Evolutionary conservation across 306 rosid genomes (phyloP).

Genomic region (Carpinus fangiana): DNA sequence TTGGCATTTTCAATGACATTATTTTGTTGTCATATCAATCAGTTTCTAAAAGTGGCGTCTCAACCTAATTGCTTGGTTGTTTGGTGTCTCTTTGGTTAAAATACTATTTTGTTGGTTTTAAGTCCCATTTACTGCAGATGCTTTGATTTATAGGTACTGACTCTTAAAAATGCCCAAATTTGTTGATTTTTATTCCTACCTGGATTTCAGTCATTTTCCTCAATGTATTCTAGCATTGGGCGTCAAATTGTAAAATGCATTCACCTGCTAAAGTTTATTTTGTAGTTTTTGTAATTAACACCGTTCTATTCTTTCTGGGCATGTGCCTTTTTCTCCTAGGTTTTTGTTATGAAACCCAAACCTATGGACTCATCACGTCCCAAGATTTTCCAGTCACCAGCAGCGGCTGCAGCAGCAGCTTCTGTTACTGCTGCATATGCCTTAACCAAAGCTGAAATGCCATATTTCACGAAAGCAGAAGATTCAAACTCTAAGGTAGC

Average conservation of each 20-base stretch:
- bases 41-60: no score
- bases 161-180: background rate
- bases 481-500: slow-evolving; percentile 44
- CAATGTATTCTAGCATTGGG: background rate
- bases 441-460: slow-evolving; percentile 70
- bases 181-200: background rate
- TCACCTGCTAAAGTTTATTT: background rate
- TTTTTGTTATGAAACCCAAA: slow-evolving; percentile 86
- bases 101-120: background rate
- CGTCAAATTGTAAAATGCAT: background rate
- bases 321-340: slow-evolving; percentile 43
- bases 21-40: no score
- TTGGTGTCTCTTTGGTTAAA: no score
- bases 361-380: slow-evolving; percentile 55
- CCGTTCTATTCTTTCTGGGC: slow-evolving; percentile 20
- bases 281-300: background rate
- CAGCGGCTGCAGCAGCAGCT: slow-evolving; percentile 97
- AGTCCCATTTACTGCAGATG: background rate
- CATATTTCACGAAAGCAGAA: slow-evolving; percentile 49
- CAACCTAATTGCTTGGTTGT: no score
- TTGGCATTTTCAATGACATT: no score
- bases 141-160: background rate
- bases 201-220: background rate
- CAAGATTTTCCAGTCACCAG: slow-evolving; percentile 93
- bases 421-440: slow-evolving; percentile 98